Conservation (phyloP, 2,329 filamentous ascomycete species). For the Colletotrichum brevisporum region DNA sequence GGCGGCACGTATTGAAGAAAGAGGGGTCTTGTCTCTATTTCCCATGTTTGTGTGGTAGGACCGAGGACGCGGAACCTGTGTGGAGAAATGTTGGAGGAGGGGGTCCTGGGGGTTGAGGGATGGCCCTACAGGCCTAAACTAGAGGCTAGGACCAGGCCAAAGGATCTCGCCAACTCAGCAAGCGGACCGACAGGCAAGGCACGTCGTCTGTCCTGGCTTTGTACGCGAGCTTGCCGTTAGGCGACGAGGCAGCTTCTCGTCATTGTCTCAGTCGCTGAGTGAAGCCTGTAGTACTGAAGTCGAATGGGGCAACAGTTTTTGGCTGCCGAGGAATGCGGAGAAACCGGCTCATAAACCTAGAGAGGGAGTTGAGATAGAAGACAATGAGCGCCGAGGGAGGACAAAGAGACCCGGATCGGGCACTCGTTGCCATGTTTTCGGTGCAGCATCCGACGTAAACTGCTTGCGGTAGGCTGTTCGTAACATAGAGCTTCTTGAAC, state of each 20-base stretch:
- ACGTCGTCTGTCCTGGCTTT: neutral
- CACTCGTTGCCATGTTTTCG: neutral
- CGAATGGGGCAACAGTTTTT: neutral
- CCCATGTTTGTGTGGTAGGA: neutral
- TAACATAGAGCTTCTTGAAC: neutral
- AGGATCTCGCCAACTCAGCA: neutral
- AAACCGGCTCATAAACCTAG: neutral
- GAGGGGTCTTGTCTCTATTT: conserved; percentile 11
- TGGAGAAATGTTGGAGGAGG: conserved; percentile 8
- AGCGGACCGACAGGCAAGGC: neutral
- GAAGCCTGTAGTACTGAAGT: neutral
- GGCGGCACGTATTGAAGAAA: conserved; percentile 27
- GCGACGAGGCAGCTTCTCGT: neutral
- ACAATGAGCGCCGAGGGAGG: neutral
- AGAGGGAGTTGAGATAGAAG: neutral
- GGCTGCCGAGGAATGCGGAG: neutral
- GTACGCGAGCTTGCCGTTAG: conserved; percentile 1
- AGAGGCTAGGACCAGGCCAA: conserved; percentile 10
- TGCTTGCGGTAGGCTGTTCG: conserved; percentile 22
- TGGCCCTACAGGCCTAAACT: conserved; percentile 4
- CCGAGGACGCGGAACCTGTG: conserved; percentile 18
- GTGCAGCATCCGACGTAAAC: conserved; percentile 27
- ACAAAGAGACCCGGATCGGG: conserved; percentile 1
- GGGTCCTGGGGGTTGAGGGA: neutral
- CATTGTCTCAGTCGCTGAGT: neutral